A percentile compares a stretch with the other conserved stretches of the same genome.
phyloP scores from a whole-genome alignment of 805 yeast species.

The Spathaspora hagerdaliae region DNA sequence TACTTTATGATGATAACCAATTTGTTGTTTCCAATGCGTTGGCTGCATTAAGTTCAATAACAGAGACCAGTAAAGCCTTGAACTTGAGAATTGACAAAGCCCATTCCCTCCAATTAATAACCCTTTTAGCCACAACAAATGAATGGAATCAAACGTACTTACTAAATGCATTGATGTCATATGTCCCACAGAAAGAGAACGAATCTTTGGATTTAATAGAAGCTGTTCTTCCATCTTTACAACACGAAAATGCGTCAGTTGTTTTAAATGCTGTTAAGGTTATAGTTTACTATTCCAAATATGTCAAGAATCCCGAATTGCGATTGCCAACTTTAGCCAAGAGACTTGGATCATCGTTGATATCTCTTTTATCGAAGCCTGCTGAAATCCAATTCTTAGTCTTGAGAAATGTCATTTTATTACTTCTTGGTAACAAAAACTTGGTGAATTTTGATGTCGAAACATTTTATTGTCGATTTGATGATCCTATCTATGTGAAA shows the following conservation, averaged over 20 bases:
- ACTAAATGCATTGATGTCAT: constrained; percentile 60
- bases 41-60: constrained; percentile 60
- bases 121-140: constrained; percentile 32
- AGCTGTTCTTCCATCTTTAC: constrained; percentile 62
- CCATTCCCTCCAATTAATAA: constrained; percentile 35
- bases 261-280: constrained; percentile 73
- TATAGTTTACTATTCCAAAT: constrained; percentile 69
- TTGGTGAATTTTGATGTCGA: constrained; percentile 65
- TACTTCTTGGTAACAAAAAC: constrained; percentile 63
- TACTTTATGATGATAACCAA: constrained; percentile 54
- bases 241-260: constrained; percentile 77
- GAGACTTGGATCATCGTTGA: constrained; percentile 64
- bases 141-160: constrained; percentile 77
- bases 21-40: constrained; percentile 69
- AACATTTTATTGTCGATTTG: constrained; percentile 75
- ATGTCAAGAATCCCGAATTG: constrained; percentile 53
- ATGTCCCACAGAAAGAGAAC: constrained; percentile 63
- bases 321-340: constrained; percentile 52
- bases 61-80: constrained; percentile 51
- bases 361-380: constrained; percentile 67
- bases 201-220: constrained; percentile 70
- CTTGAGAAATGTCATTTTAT: constrained; percentile 71
- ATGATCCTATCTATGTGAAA: constrained; percentile 84
- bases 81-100: constrained; percentile 49
- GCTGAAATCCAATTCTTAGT: constrained; percentile 82